Percentiles rank a stretch among this genome's conserved stretches.
These are phyloP conservation scores for Populus hybrid DNA, from an alignment of 441 rosid species.

Conservation along the genomic window DNA sequence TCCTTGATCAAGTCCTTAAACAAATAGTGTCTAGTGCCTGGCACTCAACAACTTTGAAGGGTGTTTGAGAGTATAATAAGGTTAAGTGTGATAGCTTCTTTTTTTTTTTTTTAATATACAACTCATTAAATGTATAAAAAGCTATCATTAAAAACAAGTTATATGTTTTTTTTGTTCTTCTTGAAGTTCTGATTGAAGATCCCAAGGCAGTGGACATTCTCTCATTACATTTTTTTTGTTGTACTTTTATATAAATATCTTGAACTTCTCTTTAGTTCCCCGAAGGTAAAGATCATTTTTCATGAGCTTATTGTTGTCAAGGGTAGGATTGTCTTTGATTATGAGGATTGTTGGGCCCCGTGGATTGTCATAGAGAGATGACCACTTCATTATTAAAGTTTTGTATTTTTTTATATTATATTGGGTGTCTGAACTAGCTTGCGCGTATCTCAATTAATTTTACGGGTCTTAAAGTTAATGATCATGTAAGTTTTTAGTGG, in stretches of 20 bases:
- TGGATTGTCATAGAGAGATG: not conserved
- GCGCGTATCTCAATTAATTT: too few relatives aligned
- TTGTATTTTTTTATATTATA: too few relatives aligned
- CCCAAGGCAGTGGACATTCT: slow-evolving; percentile 58
- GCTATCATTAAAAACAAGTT: too few relatives aligned
- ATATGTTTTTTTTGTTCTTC: too few relatives aligned
- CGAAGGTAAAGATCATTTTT: slow-evolving; percentile 13
- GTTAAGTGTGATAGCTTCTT: too few relatives aligned
- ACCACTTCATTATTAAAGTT: too few relatives aligned
- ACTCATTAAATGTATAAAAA: too few relatives aligned
- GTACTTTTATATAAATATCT: slow-evolving; percentile 44
- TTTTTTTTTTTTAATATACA: too few relatives aligned
- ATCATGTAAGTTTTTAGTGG: too few relatives aligned
- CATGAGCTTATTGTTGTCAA: not conserved
- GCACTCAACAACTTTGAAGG: slow-evolving; percentile 30
- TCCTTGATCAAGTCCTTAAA: slow-evolving; percentile 36
- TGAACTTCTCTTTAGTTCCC: slow-evolving; percentile 50
- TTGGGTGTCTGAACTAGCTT: too few relatives aligned
- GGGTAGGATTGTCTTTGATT: slow-evolving; percentile 41
- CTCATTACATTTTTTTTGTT: slow-evolving; percentile 48
- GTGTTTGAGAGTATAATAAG: too few relatives aligned
- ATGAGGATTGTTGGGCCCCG: slow-evolving; percentile 36
- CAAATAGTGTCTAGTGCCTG: slow-evolving; percentile 1
- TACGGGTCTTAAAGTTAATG: too few relatives aligned
- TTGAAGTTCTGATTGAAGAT: slow-evolving; percentile 58